Evolutionary conservation across 1,139 yeast species (phyloP).

Genomic region (Trichomonascaceae sp.): DNA sequence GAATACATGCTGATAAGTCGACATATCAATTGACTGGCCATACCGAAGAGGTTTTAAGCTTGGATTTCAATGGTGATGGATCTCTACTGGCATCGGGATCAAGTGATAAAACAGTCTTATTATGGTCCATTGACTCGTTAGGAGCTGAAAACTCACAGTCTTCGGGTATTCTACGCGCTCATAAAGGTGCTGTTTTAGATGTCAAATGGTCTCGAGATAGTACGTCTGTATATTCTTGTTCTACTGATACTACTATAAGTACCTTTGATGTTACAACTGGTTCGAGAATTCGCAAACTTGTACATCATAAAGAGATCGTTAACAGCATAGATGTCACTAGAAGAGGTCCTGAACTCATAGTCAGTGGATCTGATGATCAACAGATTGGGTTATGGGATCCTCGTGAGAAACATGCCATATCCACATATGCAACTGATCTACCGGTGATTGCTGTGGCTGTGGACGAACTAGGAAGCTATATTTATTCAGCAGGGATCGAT

Average conservation of each 20-base stretch:
- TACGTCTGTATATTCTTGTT: conserved; percentile 35
- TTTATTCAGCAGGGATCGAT: conserved; percentile 64
- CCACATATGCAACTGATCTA: conserved; percentile 40
- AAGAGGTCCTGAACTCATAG: conserved; percentile 34
- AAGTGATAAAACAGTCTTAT: conserved; percentile 27
- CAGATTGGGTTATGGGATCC: conserved; percentile 54
- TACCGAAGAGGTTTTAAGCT: conserved; percentile 28
- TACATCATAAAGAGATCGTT: conserved; percentile 49
- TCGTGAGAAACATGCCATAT: conserved; percentile 42
- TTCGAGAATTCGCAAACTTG: conserved; percentile 45
- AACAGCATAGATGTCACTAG: conserved; percentile 44
- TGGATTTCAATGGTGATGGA: conserved; percentile 31
- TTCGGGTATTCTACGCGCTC: conserved; percentile 41
- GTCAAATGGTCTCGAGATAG: conserved; percentile 43
- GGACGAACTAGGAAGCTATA: conserved; percentile 35
- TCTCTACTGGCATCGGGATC: conserved; percentile 31
- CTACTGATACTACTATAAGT: conserved; percentile 46
- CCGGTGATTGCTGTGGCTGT: conserved; percentile 55
- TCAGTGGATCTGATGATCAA: conserved; percentile 67
- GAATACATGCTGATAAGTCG: not conserved
- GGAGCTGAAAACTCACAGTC: not conserved
- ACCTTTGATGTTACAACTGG: conserved; percentile 57
- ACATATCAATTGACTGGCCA: conserved; percentile 21
- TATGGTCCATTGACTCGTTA: conserved; percentile 42
- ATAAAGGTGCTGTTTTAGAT: conserved; percentile 46